Conservation (phyloP, 2,329 filamentous ascomycete genomes). For the Zasmidium citrigriseum region DNA sequence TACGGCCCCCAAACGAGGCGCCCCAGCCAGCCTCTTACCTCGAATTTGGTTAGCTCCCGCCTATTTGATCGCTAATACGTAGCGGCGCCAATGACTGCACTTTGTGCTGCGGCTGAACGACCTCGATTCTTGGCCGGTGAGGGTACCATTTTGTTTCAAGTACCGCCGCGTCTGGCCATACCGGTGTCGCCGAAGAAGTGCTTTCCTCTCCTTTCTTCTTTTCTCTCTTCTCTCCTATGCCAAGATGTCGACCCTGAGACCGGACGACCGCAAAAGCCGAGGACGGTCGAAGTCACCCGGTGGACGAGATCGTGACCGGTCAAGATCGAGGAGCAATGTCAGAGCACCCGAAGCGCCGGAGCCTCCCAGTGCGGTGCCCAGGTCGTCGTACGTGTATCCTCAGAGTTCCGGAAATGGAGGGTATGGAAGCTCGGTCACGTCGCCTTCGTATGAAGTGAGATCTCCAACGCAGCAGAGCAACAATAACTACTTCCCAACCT, state of each 20-base stretch:
- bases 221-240: not conserved
- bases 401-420: constrained; percentile 19
- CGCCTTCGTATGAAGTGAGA: constrained; percentile 43
- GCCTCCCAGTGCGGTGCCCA: constrained; percentile 21
- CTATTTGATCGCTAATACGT: not conserved
- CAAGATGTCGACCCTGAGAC: constrained; percentile 34
- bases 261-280: constrained; percentile 43
- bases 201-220: not conserved
- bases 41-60: not conserved
- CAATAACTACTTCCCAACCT: constrained; percentile 18
- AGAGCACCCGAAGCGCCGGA: constrained; percentile 36
- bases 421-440: constrained; percentile 21
- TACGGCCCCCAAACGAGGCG: not conserved
- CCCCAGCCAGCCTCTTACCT: not conserved
- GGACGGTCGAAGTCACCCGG: constrained; percentile 46
- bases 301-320: constrained; percentile 34
- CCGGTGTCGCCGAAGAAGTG: not conserved
- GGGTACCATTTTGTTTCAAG: not conserved
- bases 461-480: constrained; percentile 31
- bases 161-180: not conserved
- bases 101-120: constrained; percentile 5
- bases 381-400: constrained; percentile 22
- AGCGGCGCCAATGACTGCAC: not conserved
- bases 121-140: not conserved
- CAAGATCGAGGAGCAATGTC: constrained; percentile 42